Base-by-base conservation (phyloP, 495 filamentous ascomycete species). In the Aspergillus funiculosus region DNA sequence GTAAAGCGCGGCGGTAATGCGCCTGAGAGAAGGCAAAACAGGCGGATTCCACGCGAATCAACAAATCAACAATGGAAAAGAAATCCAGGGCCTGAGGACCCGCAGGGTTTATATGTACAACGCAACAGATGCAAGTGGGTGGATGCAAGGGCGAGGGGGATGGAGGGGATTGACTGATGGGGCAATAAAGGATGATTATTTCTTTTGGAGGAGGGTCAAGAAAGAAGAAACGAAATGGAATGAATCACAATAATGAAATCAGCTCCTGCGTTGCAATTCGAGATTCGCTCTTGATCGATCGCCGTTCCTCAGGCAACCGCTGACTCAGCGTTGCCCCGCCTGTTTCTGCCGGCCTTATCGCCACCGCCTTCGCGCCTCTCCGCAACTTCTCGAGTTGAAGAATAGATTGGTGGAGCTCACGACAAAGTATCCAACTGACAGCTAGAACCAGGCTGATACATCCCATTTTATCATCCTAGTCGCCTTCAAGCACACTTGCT, bases 291-390 rank as follows among this genome's bases (percentile, higher is more conserved):
- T 53, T 46, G 64, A 62, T 60, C 54, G 58, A 48, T 35, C 60
- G 43, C 46, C 26, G 56, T 61, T 51, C 50, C 60, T 43, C 11
- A 52, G 56, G 66, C 60, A 69, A 69, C 66, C 19, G 53, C 44
- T 63, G 56, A 67, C 51, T 69, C 62, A 62, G 39, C 45, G 1
- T 0, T 20, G 26, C 47, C 53, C 61, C 57, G 56, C 59, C 56
- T 40, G n/a, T 22, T 60, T 56, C 55, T 64, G 63, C 63, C 51
- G 18, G 18, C 20, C 0, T 25, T 42, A 18, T 19, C 27, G 41
- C 37, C 46, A 62, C 59, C 59, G 59, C 59, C 56, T 47, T 62
- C 32, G 45, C 50, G 14, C 39, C 46, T 50, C 49, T 46, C 52
- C 48, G 40, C 17, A 52, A 34, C 25, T 45, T n/a, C 24, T 44